phyloP scores from a whole-genome alignment of 192 early-diverging fungal species.

The Podila minutissima region DNA sequence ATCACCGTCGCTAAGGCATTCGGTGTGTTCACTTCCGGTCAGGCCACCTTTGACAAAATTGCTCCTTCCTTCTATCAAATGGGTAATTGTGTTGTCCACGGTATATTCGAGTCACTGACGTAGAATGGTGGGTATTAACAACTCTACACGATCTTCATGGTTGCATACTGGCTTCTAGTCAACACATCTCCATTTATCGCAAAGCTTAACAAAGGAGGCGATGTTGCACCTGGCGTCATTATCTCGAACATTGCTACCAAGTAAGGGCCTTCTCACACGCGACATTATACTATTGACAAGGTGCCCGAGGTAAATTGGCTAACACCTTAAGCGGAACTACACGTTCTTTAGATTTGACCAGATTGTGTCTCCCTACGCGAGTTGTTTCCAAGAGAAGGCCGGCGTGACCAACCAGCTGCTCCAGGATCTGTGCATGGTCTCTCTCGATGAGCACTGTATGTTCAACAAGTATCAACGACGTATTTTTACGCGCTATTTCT shows the following conservation, averaged over 20 bases:
- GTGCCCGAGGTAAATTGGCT: too few species aligned
- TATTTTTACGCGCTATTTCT: neutral
- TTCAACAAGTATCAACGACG: neutral
- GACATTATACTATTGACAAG: too few species aligned
- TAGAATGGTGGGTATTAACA: neutral
- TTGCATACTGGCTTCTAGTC: neutral
- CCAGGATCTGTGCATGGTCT: constrained; percentile 27
- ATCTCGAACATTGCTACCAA: constrained; percentile 28
- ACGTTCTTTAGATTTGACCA: neutral
- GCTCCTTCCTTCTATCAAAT: constrained; percentile 33
- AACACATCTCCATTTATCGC: constrained; percentile 16
- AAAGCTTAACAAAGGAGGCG: constrained; percentile 29
- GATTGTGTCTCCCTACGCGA: constrained; percentile 26
- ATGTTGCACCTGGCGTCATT: constrained; percentile 19
- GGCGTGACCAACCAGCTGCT: constrained; percentile 19
- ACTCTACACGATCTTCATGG: neutral
- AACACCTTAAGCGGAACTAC: too few species aligned
- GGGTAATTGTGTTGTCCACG: constrained; percentile 1
- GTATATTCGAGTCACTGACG: neutral
- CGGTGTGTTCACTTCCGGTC: constrained; percentile 5
- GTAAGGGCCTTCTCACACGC: neutral
- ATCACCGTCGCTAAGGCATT: constrained; percentile 28
- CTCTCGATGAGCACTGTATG: constrained; percentile 42
- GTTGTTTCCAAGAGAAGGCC: neutral
- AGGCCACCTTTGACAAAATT: constrained; percentile 26